A percentile compares a stretch with the other conserved stretches of the same genome.
These are phyloP conservation scores for Solanum rostratum DNA, from an alignment of 257 asterid genomes.

Conservation along the genomic window DNA sequence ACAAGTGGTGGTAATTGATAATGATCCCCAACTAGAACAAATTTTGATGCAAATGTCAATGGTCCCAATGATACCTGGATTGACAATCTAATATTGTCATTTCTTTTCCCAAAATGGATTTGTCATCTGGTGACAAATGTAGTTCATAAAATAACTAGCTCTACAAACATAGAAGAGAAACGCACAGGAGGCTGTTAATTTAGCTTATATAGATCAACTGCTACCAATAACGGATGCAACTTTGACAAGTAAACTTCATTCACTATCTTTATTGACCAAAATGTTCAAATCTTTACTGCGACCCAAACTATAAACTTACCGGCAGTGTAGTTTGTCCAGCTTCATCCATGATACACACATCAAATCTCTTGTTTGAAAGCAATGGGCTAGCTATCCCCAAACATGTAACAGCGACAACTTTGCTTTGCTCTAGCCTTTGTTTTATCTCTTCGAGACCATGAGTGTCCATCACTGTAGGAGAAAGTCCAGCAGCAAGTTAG, in stretches of 20 bases:
- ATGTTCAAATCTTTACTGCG: not conserved
- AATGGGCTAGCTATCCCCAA: conserved; percentile 87
- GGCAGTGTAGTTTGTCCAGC: conserved; percentile 98
- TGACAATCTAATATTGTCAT: conserved; percentile 1
- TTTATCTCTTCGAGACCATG: conserved; percentile 47
- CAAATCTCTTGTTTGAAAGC: conserved; percentile 76
- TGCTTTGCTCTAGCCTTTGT: conserved; percentile 51
- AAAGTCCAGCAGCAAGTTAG: conserved; percentile 6
- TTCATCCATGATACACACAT: conserved; percentile 97
- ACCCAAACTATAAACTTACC: conserved; percentile 22
- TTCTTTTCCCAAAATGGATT: not conserved
- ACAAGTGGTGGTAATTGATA: conserved; percentile 98
- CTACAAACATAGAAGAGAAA: not conserved
- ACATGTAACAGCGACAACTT: conserved; percentile 90
- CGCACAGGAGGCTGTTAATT: not conserved
- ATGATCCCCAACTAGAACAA: conserved; percentile 98
- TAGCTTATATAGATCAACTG: not conserved
- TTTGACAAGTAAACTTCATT: not conserved
- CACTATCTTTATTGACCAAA: not conserved
- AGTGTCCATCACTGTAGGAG: conserved; percentile 44
- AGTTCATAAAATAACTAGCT: not conserved
- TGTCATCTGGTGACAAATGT: not conserved
- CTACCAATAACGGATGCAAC: not conserved
- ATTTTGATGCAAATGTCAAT: conserved; percentile 70
- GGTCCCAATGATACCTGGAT: conserved; percentile 91